phyloP scores from a whole-genome alignment of 2,329 filamentous ascomycete species.

The Aspergillus intermedius region DNA sequence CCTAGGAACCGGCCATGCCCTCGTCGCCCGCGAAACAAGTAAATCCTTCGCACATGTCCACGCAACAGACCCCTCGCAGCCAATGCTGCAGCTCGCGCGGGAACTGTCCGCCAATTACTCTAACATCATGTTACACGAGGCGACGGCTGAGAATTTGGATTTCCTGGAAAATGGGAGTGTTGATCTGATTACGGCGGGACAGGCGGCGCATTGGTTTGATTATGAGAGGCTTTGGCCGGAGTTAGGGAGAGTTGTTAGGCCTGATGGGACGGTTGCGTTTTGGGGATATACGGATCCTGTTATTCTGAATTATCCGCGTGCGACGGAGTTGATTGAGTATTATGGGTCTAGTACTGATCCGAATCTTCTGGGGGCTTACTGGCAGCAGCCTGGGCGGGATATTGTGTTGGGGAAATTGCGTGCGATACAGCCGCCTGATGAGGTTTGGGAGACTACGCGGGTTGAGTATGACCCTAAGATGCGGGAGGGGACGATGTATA shows the following conservation, averaged over 20 bases:
- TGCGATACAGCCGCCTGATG: slow-evolving; percentile 47
- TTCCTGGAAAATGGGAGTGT: slow-evolving; percentile 46
- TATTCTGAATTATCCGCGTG: slow-evolving; percentile 48
- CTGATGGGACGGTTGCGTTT: slow-evolving; percentile 55
- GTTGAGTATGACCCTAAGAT: slow-evolving; percentile 49
- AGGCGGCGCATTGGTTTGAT: slow-evolving; percentile 64
- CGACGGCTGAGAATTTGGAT: slow-evolving; percentile 49
- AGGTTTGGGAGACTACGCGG: slow-evolving; percentile 48
- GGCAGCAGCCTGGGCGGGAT: slow-evolving; percentile 52
- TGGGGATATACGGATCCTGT: slow-evolving; percentile 62
- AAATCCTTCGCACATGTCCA: background rate
- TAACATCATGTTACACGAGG: slow-evolving; percentile 47
- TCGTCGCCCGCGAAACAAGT: slow-evolving; percentile 3
- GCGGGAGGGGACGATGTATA: slow-evolving; percentile 42
- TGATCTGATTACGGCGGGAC: slow-evolving; percentile 48
- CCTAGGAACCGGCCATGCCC: slow-evolving; percentile 5
- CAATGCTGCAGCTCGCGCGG: slow-evolving; percentile 26
- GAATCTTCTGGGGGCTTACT: slow-evolving; percentile 51
- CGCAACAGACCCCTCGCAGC: slow-evolving; percentile 7
- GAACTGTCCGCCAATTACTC: slow-evolving; percentile 9
- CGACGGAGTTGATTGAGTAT: slow-evolving; percentile 48
- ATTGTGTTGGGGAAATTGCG: slow-evolving; percentile 49
- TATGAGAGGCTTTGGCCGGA: slow-evolving; percentile 51
- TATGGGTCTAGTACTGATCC: slow-evolving; percentile 51
- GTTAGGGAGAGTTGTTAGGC: slow-evolving; percentile 48